phyloP scores from a whole-genome alignment of 2,329 filamentous ascomycete species.

The Fusarium bulbicola region DNA sequence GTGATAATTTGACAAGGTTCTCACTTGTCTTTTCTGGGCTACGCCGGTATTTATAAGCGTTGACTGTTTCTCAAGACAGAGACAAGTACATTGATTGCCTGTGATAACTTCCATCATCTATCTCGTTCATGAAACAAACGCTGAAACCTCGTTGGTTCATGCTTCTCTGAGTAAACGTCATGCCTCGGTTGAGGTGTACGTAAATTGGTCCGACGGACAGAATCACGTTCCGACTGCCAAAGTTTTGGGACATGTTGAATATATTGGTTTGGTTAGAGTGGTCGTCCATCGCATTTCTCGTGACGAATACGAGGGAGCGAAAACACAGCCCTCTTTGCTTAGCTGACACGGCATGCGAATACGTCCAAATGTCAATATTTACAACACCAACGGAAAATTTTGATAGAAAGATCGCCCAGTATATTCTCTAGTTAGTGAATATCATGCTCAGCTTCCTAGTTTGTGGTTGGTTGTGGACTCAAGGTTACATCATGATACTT shows the following conservation, averaged over 20 bases:
- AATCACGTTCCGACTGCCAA: neutral
- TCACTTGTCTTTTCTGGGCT: neutral
- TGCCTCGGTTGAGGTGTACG: slow-evolving; percentile 4
- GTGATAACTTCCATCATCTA: slow-evolving; percentile 1
- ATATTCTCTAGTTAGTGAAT: neutral
- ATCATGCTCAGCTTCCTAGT: neutral
- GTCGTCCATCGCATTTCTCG: neutral
- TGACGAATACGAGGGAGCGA: slow-evolving; percentile 20
- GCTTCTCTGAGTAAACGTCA: slow-evolving; percentile 10
- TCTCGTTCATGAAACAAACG: slow-evolving; percentile 9
- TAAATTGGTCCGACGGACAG: slow-evolving; percentile 9
- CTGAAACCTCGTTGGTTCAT: slow-evolving; percentile 16
- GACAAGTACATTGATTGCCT: neutral
- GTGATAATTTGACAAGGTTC: neutral
- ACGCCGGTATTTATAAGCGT: neutral
- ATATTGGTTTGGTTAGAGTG: neutral
- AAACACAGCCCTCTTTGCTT: neutral
- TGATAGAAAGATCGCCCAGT: neutral
- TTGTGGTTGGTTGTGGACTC: neutral
- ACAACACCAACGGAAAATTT: neutral
- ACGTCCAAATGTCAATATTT: neutral
- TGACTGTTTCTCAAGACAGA: neutral
- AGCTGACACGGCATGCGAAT: neutral
- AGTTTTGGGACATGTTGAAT: neutral
- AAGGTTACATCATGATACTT: slow-evolving; percentile 21